A percentile compares a stretch with the other conserved stretches of the same genome.
These are phyloP conservation scores for Diaporthe batatas DNA, from an alignment of 2,329 filamentous ascomycete genomes.

Conservation along the genomic window DNA sequence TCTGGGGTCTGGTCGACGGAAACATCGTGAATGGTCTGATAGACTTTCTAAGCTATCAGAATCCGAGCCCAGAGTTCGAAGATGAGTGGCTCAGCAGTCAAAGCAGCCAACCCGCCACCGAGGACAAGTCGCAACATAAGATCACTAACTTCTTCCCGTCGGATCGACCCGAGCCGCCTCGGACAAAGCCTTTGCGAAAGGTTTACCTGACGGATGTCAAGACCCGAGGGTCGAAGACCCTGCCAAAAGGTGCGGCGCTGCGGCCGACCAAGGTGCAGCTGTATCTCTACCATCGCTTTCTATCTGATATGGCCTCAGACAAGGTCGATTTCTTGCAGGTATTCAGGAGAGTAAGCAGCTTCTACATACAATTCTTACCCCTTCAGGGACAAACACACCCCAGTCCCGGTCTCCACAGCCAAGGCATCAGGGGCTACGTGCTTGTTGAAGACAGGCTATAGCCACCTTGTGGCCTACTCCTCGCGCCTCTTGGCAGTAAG, in stretches of 20 bases:
- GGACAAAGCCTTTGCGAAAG: slow-evolving; percentile 44
- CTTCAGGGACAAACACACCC: no score
- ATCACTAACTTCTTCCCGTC: slow-evolving; percentile 58
- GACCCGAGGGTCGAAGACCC: slow-evolving; percentile 75
- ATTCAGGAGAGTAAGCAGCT: slow-evolving; percentile 64
- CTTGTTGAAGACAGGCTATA: no score
- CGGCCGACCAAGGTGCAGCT: slow-evolving; percentile 87
- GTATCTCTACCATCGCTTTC: slow-evolving; percentile 87
- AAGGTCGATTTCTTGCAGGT: slow-evolving; percentile 77
- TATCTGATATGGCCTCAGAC: slow-evolving; percentile 81
- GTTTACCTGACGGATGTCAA: slow-evolving; percentile 92
- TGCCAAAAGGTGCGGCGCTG: slow-evolving; percentile 75
- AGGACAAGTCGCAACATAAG: slow-evolving; percentile 50
- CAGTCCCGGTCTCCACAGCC: no score
- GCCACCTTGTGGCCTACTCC: no score
- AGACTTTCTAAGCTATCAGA: slow-evolving; percentile 83
- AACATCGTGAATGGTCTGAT: slow-evolving; percentile 91
- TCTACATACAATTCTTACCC: no score
- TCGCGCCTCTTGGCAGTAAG: no score
- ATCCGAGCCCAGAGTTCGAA: slow-evolving; percentile 80
- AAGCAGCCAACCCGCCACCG: slow-evolving; percentile 50
- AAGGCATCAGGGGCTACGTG: no score
- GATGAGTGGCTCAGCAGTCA: slow-evolving; percentile 62
- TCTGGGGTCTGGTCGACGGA: slow-evolving; percentile 88
- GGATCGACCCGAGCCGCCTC: slow-evolving; percentile 28